A percentile compares a stretch with the other conserved stretches of the same genome.
These are phyloP conservation scores for Globisporangium yorkense DNA, from an alignment of 352 stramenopile species.

Conservation along the genomic window DNA sequence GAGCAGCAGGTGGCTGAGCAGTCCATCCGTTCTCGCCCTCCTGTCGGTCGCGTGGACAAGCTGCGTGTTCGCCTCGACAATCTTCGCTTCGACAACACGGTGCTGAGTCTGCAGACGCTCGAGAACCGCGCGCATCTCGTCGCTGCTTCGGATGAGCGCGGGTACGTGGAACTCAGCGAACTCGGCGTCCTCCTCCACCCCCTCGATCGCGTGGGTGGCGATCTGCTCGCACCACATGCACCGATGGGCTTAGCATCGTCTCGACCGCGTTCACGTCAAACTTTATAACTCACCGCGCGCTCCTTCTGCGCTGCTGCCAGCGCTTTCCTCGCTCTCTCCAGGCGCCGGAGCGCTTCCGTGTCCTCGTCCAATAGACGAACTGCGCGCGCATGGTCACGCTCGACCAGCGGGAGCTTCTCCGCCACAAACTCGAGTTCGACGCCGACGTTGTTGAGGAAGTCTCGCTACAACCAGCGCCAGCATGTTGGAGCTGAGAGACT, in stretches of 20 bases:
- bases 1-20: constrained; percentile 40
- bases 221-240: constrained; percentile 11
- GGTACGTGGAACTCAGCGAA: constrained; percentile 68
- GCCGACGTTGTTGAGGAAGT: constrained; percentile 41
- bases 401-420: constrained; percentile 48
- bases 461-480: constrained; percentile 18
- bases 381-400: constrained; percentile 44
- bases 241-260: not conserved
- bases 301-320: constrained; percentile 30
- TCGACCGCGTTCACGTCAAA: not conserved
- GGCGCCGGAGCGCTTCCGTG: constrained; percentile 14
- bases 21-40: constrained; percentile 13
- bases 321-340: constrained; percentile 23
- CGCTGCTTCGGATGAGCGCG: constrained; percentile 49
- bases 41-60: constrained; percentile 17
- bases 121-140: constrained; percentile 45
- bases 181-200: constrained; percentile 71
- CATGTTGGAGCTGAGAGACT: not conserved
- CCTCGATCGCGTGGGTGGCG: constrained; percentile 47
- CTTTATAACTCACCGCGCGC: constrained; percentile 24
- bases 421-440: constrained; percentile 44
- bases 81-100: constrained; percentile 14
- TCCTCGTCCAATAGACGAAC: constrained; percentile 42
- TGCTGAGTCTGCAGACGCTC: constrained; percentile 28
- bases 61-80: constrained; percentile 7